Evolutionary conservation across 2,329 filamentous ascomycete genomes (phyloP).

Genomic region (Aspergillus neotritici): DNA sequence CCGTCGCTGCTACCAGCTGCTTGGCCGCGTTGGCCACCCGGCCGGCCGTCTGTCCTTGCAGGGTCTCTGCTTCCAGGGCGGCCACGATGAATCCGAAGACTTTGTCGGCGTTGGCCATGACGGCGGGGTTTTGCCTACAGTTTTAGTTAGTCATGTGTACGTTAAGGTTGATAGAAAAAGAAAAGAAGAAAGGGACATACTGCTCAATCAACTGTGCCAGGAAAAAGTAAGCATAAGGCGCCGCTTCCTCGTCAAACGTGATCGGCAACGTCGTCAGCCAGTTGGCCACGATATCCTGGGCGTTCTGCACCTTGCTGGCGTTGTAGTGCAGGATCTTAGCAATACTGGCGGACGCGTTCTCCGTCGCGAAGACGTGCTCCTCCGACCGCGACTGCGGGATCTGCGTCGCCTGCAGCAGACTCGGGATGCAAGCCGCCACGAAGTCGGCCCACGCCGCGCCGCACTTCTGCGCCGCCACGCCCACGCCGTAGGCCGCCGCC

Average conservation of each 20-base stretch:
- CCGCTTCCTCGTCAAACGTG: constrained; percentile 92
- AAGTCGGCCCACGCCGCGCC: constrained; percentile 84
- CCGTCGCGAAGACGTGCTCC: constrained; percentile 93
- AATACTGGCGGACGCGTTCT: constrained; percentile 94
- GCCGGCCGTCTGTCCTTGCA: constrained; percentile 75
- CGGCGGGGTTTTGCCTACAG: constrained; percentile 73
- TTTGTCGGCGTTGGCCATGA: constrained; percentile 70
- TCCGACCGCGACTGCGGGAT: constrained; percentile 77
- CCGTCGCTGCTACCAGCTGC: constrained; percentile 65
- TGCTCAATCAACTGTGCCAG: constrained; percentile 86
- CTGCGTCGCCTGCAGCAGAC: constrained; percentile 77
- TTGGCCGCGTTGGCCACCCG: constrained; percentile 75
- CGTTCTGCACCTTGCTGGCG: constrained; percentile 65
- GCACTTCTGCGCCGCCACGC: constrained; percentile 89
- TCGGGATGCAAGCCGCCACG: constrained; percentile 69
- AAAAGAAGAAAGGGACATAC: constrained; percentile 54
- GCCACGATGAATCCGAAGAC: constrained; percentile 81
- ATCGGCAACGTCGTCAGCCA: constrained; percentile 92
- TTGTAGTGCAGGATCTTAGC: constrained; percentile 97
- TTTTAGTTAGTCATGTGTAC: constrained; percentile 10
- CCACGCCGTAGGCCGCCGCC: constrained; percentile 91
- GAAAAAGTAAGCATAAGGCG: constrained; percentile 92
- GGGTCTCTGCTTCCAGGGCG: constrained; percentile 82
- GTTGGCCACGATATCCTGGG: constrained; percentile 68
- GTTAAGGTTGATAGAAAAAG: background rate